Percentiles rank a stretch among this genome's conserved stretches.
phyloP scores from a whole-genome alignment of 163 green algal species.

The Chlamydomonas reinhardtii region DNA sequence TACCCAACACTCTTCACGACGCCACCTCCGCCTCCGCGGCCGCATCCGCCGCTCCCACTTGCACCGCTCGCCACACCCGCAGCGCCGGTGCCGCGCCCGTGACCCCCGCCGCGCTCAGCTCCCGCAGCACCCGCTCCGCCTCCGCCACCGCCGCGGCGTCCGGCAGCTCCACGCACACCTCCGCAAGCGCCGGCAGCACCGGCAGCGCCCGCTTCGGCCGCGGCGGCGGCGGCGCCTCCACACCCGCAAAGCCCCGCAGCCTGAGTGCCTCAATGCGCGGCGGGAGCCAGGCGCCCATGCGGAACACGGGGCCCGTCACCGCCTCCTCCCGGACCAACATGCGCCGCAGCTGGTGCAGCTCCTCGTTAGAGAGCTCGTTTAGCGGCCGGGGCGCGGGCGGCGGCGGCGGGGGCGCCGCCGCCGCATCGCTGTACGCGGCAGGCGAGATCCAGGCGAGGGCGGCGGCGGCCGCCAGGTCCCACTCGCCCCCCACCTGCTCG shows the following conservation, averaged over 20 bases:
- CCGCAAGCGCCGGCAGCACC: no score
- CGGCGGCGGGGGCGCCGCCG: not conserved
- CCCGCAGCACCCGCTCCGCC: no score
- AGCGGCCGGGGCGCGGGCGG: not conserved
- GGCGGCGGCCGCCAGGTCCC: not conserved
- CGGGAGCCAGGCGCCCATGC: not conserved
- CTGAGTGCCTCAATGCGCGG: not conserved
- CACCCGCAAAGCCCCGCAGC: constrained; percentile 1
- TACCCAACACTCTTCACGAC: no score
- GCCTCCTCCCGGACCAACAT: not conserved
- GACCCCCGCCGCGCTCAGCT: no score
- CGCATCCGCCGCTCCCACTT: no score
- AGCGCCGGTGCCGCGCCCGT: no score
- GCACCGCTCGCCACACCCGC: no score
- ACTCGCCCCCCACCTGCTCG: no score
- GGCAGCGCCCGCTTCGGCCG: not conserved
- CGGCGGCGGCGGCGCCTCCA: not conserved
- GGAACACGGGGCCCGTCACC: not conserved
- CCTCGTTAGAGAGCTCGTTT: not conserved
- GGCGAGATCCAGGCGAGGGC: not conserved
- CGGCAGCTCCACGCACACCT: no score
- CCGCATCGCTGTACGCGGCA: no score
- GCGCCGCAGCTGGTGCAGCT: not conserved
- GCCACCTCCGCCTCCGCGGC: no score
- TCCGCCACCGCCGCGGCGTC: no score